Evolutionary conservation across 73 alveolate species (phyloP).

Genomic region (Tetrahymena thermophila): DNA sequence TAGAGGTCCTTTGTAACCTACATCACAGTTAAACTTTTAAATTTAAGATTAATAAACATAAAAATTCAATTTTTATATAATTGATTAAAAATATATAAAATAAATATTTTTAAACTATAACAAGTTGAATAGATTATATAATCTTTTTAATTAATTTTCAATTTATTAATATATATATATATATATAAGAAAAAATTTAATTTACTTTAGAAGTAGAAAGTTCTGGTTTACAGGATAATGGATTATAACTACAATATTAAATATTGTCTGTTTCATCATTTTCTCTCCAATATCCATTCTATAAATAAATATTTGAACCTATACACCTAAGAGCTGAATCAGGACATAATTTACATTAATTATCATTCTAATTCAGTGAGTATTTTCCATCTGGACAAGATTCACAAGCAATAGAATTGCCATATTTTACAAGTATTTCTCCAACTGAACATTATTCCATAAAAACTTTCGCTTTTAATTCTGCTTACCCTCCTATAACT

Average conservation of each 20-base stretch:
- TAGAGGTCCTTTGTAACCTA: not conserved
- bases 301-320: not conserved
- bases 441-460: not conserved
- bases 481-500: not conserved
- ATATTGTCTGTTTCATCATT: not conserved
- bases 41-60: too few relatives aligned
- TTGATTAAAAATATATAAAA: too few relatives aligned
- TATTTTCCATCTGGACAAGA: not conserved
- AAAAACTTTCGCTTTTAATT: too few relatives aligned
- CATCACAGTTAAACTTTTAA: not conserved
- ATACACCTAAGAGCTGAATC: not conserved
- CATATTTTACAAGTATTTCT: not conserved
- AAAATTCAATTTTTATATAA: too few relatives aligned
- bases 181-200: not conserved
- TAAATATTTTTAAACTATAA: too few relatives aligned
- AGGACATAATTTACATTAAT: not conserved
- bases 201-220: not conserved
- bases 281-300: not conserved
- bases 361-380: not conserved
- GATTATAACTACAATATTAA: not conserved
- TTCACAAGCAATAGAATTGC: not conserved
- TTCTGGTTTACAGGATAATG: not conserved
- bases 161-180: too few relatives aligned
- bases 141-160: too few relatives aligned
- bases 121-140: too few relatives aligned